A percentile compares a stretch with the other conserved stretches of the same genome.
These are phyloP conservation scores for Rhodosporidiobolus odoratus DNA, from an alignment of 768 basidiomycete genomes.

Conservation along the genomic window DNA sequence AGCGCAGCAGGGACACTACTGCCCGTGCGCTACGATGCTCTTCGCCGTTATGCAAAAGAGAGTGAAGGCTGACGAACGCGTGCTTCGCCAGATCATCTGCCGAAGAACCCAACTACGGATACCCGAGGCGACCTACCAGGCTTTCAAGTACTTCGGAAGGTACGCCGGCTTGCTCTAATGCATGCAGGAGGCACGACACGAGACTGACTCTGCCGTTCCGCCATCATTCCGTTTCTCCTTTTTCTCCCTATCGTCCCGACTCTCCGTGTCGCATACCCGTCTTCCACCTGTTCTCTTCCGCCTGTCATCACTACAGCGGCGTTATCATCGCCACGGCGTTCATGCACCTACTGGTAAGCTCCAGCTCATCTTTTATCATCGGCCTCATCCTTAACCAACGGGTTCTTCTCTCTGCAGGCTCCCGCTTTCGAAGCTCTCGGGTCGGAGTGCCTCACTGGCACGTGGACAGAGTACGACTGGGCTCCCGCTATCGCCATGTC, in stretches of 20 bases:
- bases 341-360: constrained; percentile 41
- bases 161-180: neutral
- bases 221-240: no score
- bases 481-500: constrained; percentile 72
- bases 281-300: neutral
- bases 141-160: constrained; percentile 23
- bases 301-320: constrained; percentile 8
- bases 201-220: neutral
- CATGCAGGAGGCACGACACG: neutral
- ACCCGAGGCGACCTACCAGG: constrained; percentile 4
- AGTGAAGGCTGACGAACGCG: neutral
- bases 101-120: constrained; percentile 1
- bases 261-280: no score
- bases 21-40: neutral
- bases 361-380: neutral
- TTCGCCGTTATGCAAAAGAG: neutral
- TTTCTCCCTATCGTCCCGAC: no score
- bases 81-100: constrained; percentile 2
- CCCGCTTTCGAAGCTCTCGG: constrained; percentile 68
- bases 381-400: no score
- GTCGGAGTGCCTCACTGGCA: constrained; percentile 62
- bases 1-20: constrained; percentile 17
- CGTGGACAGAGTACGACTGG: constrained; percentile 67
- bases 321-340: constrained; percentile 69
- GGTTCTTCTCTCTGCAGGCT: neutral